These are phyloP conservation scores for Zygnema circumcarinatum DNA, from an alignment of 139 green algal genomes.

Conservation along the genomic window DNA sequence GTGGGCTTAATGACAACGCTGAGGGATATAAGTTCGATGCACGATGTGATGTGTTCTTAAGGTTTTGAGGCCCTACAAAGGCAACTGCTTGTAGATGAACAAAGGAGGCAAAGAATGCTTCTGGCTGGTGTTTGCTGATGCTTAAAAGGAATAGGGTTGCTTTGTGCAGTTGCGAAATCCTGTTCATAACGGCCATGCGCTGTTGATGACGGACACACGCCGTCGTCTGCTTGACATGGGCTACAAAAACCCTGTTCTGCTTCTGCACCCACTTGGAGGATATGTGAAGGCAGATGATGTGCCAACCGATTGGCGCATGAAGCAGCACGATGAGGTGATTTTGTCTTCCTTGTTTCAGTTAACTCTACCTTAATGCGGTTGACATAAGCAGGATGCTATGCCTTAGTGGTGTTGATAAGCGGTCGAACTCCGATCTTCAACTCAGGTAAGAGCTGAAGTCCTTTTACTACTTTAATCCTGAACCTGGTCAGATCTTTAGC, in stretches of 20 bases:
- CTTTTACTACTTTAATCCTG: too few species aligned
- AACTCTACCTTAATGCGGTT: not conserved
- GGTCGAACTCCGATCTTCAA: too few species aligned
- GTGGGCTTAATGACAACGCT: not conserved
- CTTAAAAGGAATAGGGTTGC: too few species aligned
- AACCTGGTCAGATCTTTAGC: too few species aligned
- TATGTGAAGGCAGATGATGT: conserved; percentile 54
- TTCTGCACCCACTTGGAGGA: conserved; percentile 53
- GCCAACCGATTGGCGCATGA: conserved; percentile 47
- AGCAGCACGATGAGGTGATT: conserved; percentile 53
- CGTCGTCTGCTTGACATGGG: conserved; percentile 46
- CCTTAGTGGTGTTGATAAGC: too few species aligned
- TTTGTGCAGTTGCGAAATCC: conserved; percentile 53
- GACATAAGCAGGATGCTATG: too few species aligned
- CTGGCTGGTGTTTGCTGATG: too few species aligned
- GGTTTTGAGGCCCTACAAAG: too few species aligned
- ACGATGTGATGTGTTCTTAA: too few species aligned
- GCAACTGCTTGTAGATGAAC: too few species aligned
- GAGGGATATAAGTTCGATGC: not conserved
- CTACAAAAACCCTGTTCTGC: conserved; percentile 58
- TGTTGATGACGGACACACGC: conserved; percentile 56
- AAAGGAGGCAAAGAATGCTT: too few species aligned
- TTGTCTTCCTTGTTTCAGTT: not conserved
- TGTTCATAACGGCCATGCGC: conserved; percentile 55
- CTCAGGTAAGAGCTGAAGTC: too few species aligned